Evolutionary conservation across 768 basidiomycete species (phyloP), one percentile per base, ranked within the genome.

Genomic region (Exidia glandulosa): DNA sequence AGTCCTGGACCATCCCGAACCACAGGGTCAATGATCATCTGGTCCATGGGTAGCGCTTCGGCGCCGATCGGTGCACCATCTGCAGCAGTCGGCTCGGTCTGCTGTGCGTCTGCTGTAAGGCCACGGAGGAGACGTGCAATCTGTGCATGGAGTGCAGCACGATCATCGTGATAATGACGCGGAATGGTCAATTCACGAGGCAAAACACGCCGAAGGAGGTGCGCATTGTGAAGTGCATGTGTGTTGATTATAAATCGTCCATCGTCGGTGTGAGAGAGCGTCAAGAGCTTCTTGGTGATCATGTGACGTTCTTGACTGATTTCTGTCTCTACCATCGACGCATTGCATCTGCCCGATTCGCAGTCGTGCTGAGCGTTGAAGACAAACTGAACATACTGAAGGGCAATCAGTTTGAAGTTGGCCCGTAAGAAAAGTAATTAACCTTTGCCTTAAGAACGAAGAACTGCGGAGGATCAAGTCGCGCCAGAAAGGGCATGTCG

Each of bases 211-310:
- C 64, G 66, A 30, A 72, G 33, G 34, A 69, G 66, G 32, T 68
- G 65, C 6, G 68, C 69, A 64, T 72, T 72, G 60, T 72, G 70
- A n/a, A 71, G 59, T n/a, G 69, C 67, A 54, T 70, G 67, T 6
- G 62, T 63, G 45, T 71, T 72, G 56, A 72, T 54, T 23, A 72
- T 57, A 57, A 58, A 72, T 2, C 62, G 57, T 12, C 65, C 58
- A 16, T 37, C 33, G 2, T 47, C 54, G 27, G 57, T 55, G 57
- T 72, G 71, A 3, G 57, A 37, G 48, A 71, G 60, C 31, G 52
- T 59, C 12, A 45, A 45, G 13, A 64, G 60, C 1, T 45, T 63
- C 2, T 57, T 32, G 2, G 29, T 59, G 10, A 68, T 66, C n/a
- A 54, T 37, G 7, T 63, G 37, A 2, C 66, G 62, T 50, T 71